Percentiles rank a stretch among this genome's conserved stretches.
Evolutionary conservation across 1,284 basidiomycete genomes (phyloP).

Genomic region (Moesziomyces sp.): DNA sequence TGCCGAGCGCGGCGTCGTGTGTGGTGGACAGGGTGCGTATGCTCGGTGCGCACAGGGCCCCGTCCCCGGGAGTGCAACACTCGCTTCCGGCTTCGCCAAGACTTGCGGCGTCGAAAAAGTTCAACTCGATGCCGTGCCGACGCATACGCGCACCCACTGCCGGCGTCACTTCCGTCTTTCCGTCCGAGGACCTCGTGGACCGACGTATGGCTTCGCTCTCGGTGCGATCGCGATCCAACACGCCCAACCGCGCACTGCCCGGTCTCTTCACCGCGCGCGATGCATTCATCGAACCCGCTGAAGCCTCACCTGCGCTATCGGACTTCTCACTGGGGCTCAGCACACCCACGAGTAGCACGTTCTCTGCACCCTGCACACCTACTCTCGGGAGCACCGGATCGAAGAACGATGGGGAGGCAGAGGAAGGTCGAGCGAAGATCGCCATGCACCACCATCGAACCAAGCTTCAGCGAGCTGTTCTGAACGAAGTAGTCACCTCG

Average conservation of each 20-base stretch:
- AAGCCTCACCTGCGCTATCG: conserved; percentile 5
- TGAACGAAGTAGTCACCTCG: conserved; percentile 21
- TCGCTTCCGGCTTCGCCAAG: conserved; percentile 7
- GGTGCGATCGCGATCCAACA: not conserved
- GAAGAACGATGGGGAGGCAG: not conserved
- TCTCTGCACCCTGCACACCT: conserved; percentile 8
- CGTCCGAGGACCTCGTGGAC: conserved; percentile 3
- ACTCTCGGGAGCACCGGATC: not conserved
- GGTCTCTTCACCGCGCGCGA: conserved; percentile 7
- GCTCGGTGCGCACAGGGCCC: conserved; percentile 6
- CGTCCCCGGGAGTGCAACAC: conserved; percentile 2
- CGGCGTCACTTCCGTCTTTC: not conserved
- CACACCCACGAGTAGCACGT: conserved; percentile 3
- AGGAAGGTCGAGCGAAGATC: conserved; percentile 9
- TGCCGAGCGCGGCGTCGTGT: conserved; percentile 5
- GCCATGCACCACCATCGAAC: conserved; percentile 28
- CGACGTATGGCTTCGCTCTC: conserved; percentile 9
- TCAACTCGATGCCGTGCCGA: conserved; percentile 21
- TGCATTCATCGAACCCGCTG: not conserved
- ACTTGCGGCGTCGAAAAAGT: conserved; percentile 1
- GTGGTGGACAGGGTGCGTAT: conserved; percentile 18
- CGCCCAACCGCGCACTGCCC: not conserved
- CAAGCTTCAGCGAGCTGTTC: conserved; percentile 23
- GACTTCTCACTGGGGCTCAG: conserved; percentile 2
- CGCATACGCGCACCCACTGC: conserved; percentile 1